phyloP scores from a whole-genome alignment of 495 filamentous ascomycete genomes.

The Penicillium coprophilum region DNA sequence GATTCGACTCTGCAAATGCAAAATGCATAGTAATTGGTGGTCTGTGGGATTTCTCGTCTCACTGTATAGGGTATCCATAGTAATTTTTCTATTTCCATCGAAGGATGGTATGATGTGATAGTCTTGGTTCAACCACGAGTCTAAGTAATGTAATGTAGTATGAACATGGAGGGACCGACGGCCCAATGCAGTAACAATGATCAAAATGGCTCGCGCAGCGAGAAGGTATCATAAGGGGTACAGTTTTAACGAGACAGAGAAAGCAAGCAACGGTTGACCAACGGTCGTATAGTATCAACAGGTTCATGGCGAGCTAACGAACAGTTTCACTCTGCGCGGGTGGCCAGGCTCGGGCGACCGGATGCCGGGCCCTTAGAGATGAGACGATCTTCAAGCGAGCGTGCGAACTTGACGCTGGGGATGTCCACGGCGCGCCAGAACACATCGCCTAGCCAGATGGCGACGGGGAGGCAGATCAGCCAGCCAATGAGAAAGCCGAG shows the following conservation, averaged over 20 bases:
- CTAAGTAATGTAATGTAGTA: conserved; percentile 6
- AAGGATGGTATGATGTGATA: background rate
- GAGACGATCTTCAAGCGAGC: conserved; percentile 49
- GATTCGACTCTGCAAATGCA: background rate
- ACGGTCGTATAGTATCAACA: background rate
- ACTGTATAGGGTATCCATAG: background rate
- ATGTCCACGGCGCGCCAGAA: conserved; percentile 60
- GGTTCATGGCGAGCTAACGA: background rate
- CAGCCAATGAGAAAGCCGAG: conserved; percentile 52
- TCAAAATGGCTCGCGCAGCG: conserved; percentile 8
- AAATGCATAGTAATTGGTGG: background rate
- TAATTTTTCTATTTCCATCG: background rate
- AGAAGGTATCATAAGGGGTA: conserved; percentile 4
- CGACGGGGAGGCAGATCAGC: conserved; percentile 49
- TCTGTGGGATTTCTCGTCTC: background rate
- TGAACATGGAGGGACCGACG: background rate
- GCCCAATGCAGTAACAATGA: background rate
- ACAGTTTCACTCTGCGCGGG: conserved; percentile 8
- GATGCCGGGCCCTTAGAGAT: conserved; percentile 24
- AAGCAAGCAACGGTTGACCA: background rate
- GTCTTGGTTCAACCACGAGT: background rate
- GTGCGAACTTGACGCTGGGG: conserved; percentile 56
- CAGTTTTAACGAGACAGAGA: background rate
- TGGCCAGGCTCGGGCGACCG: conserved; percentile 8
- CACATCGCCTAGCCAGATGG: conserved; percentile 58